Evolutionary conservation across 805 yeast species (phyloP).

Genomic region (Wickerhamomyces pijperi): DNA sequence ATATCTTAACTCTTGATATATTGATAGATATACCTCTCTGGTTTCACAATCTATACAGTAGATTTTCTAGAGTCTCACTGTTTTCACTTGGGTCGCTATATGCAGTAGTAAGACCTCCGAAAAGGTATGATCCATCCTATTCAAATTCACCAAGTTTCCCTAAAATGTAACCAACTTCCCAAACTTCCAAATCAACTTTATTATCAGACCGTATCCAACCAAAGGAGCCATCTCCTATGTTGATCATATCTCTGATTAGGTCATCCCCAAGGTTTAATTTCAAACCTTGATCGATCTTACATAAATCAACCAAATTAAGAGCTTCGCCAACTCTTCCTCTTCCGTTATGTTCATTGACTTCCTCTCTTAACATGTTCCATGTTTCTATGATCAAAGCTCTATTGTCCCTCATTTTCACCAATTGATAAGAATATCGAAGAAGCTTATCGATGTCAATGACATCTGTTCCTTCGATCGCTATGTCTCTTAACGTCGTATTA

Average conservation of each 20-base stretch:
- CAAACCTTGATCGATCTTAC: constrained; percentile 19
- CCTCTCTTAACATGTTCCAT: constrained; percentile 27
- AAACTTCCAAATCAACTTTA: constrained; percentile 23
- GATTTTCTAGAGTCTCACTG: too few species aligned
- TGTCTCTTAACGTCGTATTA: constrained; percentile 16
- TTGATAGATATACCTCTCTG: too few species aligned
- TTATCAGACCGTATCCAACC: constrained; percentile 12
- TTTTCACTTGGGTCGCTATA: too few species aligned
- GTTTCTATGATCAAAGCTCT: constrained; percentile 22
- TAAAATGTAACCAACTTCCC: constrained; percentile 36
- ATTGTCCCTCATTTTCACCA: constrained; percentile 30
- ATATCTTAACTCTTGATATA: too few species aligned
- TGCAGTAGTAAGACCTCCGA: too few species aligned
- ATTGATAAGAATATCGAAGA: constrained; percentile 27
- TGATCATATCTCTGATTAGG: constrained; percentile 34
- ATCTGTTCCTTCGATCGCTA: constrained; percentile 28
- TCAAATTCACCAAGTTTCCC: constrained; percentile 31
- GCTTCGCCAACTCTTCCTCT: neutral
- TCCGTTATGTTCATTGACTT: constrained; percentile 15
- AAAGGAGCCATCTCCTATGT: constrained; percentile 21
- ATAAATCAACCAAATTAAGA: constrained; percentile 24
- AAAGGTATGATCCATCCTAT: too few species aligned
- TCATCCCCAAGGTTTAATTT: constrained; percentile 22
- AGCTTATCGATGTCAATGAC: constrained; percentile 38
- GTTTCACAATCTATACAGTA: too few species aligned